These are phyloP conservation scores for Hypoxylon intermedium DNA, from an alignment of 495 filamentous ascomycete genomes.

Conservation along the genomic window DNA sequence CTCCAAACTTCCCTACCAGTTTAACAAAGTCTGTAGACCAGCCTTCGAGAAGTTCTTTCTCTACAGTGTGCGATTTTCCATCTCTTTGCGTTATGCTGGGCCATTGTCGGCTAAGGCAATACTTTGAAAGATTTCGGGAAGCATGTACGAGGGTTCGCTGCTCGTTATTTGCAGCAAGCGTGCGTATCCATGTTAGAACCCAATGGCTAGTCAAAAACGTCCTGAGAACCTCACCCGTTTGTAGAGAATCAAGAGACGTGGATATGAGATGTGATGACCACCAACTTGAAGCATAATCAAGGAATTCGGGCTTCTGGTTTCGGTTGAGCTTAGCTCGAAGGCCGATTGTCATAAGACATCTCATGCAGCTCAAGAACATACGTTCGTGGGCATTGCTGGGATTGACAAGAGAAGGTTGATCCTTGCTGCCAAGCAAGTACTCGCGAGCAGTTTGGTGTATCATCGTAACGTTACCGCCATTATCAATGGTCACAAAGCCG, in stretches of 20 bases:
- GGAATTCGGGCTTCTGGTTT: conserved; percentile 16
- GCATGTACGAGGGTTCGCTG: conserved; percentile 2
- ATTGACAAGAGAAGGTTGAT: conserved; percentile 27
- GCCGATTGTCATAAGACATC: conserved; percentile 20
- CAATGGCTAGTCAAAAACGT: conserved; percentile 14
- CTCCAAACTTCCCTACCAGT: conserved; percentile 49
- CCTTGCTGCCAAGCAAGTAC: conserved; percentile 38
- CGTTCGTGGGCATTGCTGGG: background rate
- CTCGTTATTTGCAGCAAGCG: conserved; percentile 13
- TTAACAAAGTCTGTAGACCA: conserved; percentile 55
- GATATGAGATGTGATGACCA: conserved; percentile 45
- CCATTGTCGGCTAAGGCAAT: background rate
- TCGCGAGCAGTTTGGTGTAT: conserved; percentile 55
- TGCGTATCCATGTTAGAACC: conserved; percentile 24
- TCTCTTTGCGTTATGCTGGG: background rate
- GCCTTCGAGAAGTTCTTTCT: conserved; percentile 39
- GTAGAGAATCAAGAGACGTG: too few species aligned
- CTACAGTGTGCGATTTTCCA: background rate
- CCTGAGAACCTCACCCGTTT: background rate
- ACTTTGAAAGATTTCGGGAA: conserved; percentile 15
- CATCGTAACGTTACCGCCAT: conserved; percentile 41
- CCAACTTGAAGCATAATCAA: conserved; percentile 37
- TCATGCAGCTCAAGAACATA: conserved; percentile 37
- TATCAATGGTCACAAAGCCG: conserved; percentile 50
- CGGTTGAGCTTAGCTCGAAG: conserved; percentile 28